Conservation (phyloP, 306 rosid genomes). For the Dalbergia oliveri region DNA sequence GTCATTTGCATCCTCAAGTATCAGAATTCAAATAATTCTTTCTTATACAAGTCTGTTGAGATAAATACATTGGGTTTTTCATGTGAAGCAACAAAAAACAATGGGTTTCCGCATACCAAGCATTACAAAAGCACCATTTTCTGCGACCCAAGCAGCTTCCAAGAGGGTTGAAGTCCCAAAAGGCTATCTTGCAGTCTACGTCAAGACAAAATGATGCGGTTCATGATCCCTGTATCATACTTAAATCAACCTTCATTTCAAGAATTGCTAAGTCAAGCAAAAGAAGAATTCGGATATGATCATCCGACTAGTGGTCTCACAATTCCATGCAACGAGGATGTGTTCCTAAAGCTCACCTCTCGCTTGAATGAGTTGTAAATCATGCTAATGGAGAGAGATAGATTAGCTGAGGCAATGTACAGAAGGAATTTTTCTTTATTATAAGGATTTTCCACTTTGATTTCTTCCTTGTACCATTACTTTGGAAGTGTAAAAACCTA, state of each 20-base stretch:
- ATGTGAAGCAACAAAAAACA: background rate
- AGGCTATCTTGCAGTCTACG: slow-evolving; percentile 50
- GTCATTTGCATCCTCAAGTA: background rate
- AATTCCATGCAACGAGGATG: slow-evolving; percentile 31
- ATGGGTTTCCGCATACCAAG: slow-evolving; percentile 47
- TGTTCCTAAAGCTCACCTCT: background rate
- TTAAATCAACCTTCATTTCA: slow-evolving; percentile 48
- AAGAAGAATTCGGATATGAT: slow-evolving; percentile 51
- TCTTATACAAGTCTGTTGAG: background rate
- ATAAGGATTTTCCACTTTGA: background rate
- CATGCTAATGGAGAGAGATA: background rate
- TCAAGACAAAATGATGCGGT: slow-evolving; percentile 36
- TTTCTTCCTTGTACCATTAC: slow-evolving; percentile 12
- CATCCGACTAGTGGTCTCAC: slow-evolving; percentile 50
- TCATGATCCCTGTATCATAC: slow-evolving; percentile 30
- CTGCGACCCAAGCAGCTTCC: slow-evolving; percentile 17
- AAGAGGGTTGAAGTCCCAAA: slow-evolving; percentile 48
- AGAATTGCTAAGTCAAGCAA: slow-evolving; percentile 40
- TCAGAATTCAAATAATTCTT: background rate
- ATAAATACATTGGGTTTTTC: too few species aligned
- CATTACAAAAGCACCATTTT: slow-evolving; percentile 26
- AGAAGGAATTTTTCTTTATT: background rate
- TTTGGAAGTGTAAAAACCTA: background rate
- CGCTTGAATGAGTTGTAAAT: background rate
- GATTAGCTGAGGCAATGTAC: slow-evolving; percentile 17